Conservation (phyloP, 208 protist species). For the Trypanosoma platydactyli region DNA sequence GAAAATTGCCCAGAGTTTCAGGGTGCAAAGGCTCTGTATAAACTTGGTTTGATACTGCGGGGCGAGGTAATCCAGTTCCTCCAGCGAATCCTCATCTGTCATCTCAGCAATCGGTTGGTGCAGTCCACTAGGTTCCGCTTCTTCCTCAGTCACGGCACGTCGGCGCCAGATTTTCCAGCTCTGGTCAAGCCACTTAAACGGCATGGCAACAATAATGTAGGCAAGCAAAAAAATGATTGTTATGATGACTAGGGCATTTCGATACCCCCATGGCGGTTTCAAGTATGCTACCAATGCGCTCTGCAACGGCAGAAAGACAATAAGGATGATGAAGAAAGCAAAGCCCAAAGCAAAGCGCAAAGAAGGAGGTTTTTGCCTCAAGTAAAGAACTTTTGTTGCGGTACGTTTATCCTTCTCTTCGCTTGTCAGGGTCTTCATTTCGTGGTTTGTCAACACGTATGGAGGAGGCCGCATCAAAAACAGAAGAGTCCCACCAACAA, state of each 20-base stretch:
- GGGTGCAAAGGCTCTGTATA: slow-evolving; percentile 24
- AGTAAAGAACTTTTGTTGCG: slow-evolving; percentile 36
- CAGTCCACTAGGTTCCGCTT: not conserved
- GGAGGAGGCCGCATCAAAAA: slow-evolving; percentile 63
- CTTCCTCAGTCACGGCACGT: not conserved
- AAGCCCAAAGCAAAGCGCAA: slow-evolving; percentile 28
- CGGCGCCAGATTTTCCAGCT: slow-evolving; percentile 20
- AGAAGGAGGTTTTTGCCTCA: slow-evolving; percentile 23
- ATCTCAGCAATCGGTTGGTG: not conserved
- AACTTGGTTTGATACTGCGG: slow-evolving; percentile 26
- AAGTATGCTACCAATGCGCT: slow-evolving; percentile 47
- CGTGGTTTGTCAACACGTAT: slow-evolving; percentile 68
- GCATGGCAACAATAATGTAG: slow-evolving; percentile 17
- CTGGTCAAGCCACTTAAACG: slow-evolving; percentile 16
- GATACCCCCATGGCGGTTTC: slow-evolving; percentile 28
- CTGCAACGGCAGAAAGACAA: slow-evolving; percentile 30
- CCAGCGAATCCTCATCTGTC: not conserved
- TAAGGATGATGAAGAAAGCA: slow-evolving; percentile 22
- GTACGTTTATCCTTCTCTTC: slow-evolving; percentile 33
- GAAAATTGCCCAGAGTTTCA: slow-evolving; percentile 25
- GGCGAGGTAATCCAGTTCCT: slow-evolving; percentile 21
- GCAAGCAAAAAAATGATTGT: not conserved
- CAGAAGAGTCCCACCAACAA: slow-evolving; percentile 42
- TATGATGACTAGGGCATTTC: slow-evolving; percentile 15
- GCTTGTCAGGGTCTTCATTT: slow-evolving; percentile 41